Evolutionary conservation across 2,329 filamentous ascomycete genomes (phyloP), one percentile per base, ranked within the genome.

Genomic region (Nigrospora oryzae): DNA sequence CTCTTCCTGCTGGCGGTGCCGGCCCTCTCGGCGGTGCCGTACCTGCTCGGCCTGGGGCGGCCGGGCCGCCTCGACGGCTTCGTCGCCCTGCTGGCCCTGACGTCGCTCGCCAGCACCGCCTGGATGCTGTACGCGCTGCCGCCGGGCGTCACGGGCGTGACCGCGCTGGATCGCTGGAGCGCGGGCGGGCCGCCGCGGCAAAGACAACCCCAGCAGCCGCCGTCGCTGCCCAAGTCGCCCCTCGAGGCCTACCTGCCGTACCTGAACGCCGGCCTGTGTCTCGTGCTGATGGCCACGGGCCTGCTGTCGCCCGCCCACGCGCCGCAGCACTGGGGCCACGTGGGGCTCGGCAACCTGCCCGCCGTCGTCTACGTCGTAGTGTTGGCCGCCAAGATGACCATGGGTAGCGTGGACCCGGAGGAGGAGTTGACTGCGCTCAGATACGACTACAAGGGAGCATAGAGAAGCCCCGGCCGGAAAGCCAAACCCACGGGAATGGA

Each of bases 391-490:
- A 81, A 88, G 63, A 64, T 77, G 42, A 70, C 84, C 56, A 81
- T 89, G 75, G 73, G 74, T 4, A 73, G 79, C 40, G 75, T 89
- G 10, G 83, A 89, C 63, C 76, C 86, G 5, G 81, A 78, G 56
- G 65, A 69, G 49, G 84, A 85, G 56, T 63, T 90, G 53, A 67
- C 73, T 40, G 67, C 64, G 44, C 66, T 87, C 56, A 77, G 68
- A 59, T 86, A 87, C 64, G 70, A 73, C 44, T 84, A 79, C 57
- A 87, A 84, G 57, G 83, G 83, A 3, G 83, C 82, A 36, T 85
- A 53, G 54, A 28, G 23, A 28, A 7, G 23, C 8, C 5, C 23
- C 23, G 8, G 10, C 23, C 8, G 7, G 23, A 7, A 28, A 28
- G 2, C 23, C 5, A 28, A 28, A 7, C 7, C 23, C 23, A 28